Evolutionary conservation across 2,329 filamentous ascomycete species (phyloP), one percentile per base, ranked within the genome.

Genomic region (Parafenestella ontariensis): DNA sequence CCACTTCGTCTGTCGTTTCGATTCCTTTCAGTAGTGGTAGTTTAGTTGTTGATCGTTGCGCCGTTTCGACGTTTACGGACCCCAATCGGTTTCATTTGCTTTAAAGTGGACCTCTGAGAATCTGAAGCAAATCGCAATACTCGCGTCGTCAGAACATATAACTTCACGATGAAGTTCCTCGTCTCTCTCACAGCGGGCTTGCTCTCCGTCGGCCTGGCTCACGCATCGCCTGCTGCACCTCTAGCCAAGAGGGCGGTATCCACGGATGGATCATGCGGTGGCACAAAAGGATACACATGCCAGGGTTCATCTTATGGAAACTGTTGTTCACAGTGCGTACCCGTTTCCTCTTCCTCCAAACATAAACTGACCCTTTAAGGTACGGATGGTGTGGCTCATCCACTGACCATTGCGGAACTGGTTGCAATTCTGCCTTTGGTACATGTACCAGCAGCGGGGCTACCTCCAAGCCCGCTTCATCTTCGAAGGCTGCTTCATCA

Each of bases 181-280:
- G 39, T 59, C 36, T 60, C 58, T 4, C 46, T 69, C 9, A 55
- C 64, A 9, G 58, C 61, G 29, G 59, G 59, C 17, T 29, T 66
- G 29, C 52, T 69, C 28, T 65, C 66, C n/a, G 46, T 63, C 8
- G 56, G 56, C 49, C 31, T 62, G 34, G 60, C 59, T 24, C 52
- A 61, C 18, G 57, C 54, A 20, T 52, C 54, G 21, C 57, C 57
- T 33, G 51, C 47, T 33, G 31, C 49, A 21, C 40, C 54, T 5
- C 24, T 60, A 18, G 61, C 61, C n/a, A 64, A 57, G 15, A 72
- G 69, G 45, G 54, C 54, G 31, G 65, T 77, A 13, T 79, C 77
- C 1, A 61, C 71, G 18, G 75, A 80, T 44, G 78, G 77, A 15
- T 70, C 66, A 17, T 81, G 79, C 48, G 79, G 77, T 20, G 77